Conservation (phyloP, 148 eudicot species). For the Nyssa sinensis region DNA sequence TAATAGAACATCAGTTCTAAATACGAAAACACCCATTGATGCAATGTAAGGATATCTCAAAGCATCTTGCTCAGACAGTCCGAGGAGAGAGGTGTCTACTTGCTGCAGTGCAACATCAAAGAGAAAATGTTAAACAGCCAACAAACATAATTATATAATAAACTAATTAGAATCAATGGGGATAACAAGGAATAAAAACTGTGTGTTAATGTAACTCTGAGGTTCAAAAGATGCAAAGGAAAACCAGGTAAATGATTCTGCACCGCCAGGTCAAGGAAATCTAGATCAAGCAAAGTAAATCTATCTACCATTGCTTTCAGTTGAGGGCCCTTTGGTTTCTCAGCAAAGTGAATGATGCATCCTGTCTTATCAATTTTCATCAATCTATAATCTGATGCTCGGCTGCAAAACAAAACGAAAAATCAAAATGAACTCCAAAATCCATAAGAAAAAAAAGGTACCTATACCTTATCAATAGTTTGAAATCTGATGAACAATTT, state of each 20-base stretch:
- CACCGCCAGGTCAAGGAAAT: neutral
- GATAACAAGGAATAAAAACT: neutral
- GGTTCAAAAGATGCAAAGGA: neutral
- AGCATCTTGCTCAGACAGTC: conserved; percentile 67
- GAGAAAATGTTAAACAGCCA: too few species aligned
- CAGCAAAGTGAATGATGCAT: conserved; percentile 65
- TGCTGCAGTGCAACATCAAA: conserved; percentile 40
- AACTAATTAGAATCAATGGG: neutral
- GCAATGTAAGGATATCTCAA: conserved; percentile 73
- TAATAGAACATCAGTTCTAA: conserved; percentile 71
- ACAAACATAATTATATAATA: neutral
- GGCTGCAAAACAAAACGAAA: conserved; percentile 51
- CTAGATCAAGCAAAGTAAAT: neutral
- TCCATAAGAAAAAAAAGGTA: conserved; percentile 8
- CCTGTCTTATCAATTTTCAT: conserved; percentile 81
- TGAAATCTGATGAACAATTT: conserved; percentile 5
- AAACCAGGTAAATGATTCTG: too few species aligned
- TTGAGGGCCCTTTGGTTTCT: conserved; percentile 80
- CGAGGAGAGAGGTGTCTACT: conserved; percentile 80
- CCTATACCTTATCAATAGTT: neutral
- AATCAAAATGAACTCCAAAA: conserved; percentile 36
- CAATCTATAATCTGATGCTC: conserved; percentile 63
- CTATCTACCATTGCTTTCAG: conserved; percentile 65
- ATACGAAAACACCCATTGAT: conserved; percentile 95
- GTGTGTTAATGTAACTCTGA: neutral